Conservation (phyloP, 2,329 filamentous ascomycete genomes). For the Apiospora hydei region DNA sequence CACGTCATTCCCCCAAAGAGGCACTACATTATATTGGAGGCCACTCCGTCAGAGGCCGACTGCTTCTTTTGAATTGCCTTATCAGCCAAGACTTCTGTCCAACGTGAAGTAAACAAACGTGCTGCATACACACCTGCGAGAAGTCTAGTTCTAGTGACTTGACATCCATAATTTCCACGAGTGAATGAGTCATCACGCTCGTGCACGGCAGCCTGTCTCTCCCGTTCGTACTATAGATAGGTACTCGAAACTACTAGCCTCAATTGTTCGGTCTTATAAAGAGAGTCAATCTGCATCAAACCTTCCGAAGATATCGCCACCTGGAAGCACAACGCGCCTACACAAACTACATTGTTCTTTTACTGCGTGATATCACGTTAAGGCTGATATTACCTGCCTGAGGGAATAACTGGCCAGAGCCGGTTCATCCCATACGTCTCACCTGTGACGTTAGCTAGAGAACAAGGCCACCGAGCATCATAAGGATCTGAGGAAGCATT, state of each 20-base stretch:
- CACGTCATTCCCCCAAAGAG: slow-evolving; percentile 1
- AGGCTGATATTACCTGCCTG: background rate
- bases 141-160: background rate
- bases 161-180: slow-evolving; percentile 17
- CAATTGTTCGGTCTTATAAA: background rate
- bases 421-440: background rate
- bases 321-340: background rate
- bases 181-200: slow-evolving; percentile 11
- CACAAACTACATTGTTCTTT: background rate
- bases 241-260: background rate
- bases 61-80: background rate
- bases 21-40: slow-evolving; percentile 5
- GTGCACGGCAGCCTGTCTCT: slow-evolving; percentile 10
- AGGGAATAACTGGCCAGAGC: background rate
- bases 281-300: background rate
- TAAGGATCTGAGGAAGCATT: background rate
- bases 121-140: slow-evolving; percentile 1
- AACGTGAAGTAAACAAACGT: slow-evolving; percentile 10
- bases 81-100: slow-evolving; percentile 7
- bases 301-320: slow-evolving; percentile 1
- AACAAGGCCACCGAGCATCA: background rate
- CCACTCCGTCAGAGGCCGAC: slow-evolving; percentile 1
- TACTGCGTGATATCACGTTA: no score
- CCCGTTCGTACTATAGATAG: background rate
- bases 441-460: background rate